phyloP scores from a whole-genome alignment of 2,329 filamentous ascomycete species.

The Ophiostoma novo-ulmi region DNA sequence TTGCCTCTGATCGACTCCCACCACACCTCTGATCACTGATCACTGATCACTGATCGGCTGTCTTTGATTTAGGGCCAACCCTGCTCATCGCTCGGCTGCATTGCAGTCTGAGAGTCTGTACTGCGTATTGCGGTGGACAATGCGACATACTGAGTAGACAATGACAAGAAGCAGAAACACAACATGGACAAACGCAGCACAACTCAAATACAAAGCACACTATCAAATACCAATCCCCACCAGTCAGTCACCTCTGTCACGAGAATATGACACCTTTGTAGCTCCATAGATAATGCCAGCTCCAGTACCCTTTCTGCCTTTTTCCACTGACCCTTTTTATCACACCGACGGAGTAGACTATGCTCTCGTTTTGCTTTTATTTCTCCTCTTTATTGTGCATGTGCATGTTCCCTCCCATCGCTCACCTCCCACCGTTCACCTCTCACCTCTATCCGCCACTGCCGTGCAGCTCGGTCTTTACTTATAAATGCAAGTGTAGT shows the following conservation, averaged over 20 bases:
- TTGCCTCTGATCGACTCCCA: background rate
- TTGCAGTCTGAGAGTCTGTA: background rate
- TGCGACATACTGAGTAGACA: background rate
- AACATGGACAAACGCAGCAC: background rate
- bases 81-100: background rate
- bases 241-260: background rate
- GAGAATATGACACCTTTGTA: background rate
- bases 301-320: background rate
- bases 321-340: background rate
- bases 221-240: background rate
- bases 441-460: background rate
- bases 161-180: background rate
- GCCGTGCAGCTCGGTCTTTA: background rate
- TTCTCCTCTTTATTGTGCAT: background rate
- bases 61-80: slow-evolving; percentile 8
- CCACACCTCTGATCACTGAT: background rate
- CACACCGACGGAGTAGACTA: background rate
- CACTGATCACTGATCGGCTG: background rate
- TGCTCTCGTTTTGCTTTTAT: background rate
- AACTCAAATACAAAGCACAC: background rate
- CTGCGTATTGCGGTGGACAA: background rate
- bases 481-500: background rate
- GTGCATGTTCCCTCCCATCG: background rate
- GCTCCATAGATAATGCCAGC: too few species aligned
- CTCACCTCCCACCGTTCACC: too few species aligned